Evolutionary conservation across 345 rosid genomes (phyloP).

Genomic region (Litchi chinensis): DNA sequence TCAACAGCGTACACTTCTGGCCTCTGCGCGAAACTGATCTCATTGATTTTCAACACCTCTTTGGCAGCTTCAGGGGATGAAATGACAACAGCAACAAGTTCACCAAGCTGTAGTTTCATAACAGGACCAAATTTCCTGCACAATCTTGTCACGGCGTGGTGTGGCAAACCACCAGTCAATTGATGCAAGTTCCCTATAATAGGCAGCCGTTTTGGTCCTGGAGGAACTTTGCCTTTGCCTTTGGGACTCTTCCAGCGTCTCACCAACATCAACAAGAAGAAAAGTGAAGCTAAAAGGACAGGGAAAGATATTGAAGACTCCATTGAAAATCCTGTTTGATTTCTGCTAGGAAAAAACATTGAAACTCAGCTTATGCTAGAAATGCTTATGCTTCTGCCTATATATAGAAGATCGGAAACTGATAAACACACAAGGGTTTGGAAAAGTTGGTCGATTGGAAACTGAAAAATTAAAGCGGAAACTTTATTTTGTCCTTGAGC

Average conservation of each 20-base stretch:
- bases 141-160: slow-evolving; percentile 9
- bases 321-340: background rate
- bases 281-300: slow-evolving; percentile 7
- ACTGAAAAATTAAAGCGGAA: background rate
- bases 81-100: slow-evolving; percentile 7
- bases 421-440: background rate
- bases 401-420: background rate
- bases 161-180: slow-evolving; percentile 14
- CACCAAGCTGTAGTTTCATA: slow-evolving; percentile 22
- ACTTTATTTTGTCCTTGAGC: too few species aligned
- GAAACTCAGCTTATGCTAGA: background rate
- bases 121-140: slow-evolving; percentile 17
- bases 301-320: background rate
- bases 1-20: slow-evolving; percentile 4
- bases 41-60: slow-evolving; percentile 10
- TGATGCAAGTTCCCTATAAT: slow-evolving; percentile 34
- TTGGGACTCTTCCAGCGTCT: slow-evolving; percentile 6
- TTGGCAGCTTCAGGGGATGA: slow-evolving; percentile 19
- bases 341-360: background rate
- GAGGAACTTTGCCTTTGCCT: slow-evolving; percentile 5
- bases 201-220: slow-evolving; percentile 30
- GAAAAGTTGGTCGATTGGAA: background rate
- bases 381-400: background rate
- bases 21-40: slow-evolving; percentile 1
- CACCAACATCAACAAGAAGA: background rate